A percentile compares a stretch with the other conserved stretches of the same genome.
Conservation (phyloP, 2,329 filamentous ascomycete genomes). For the Ophiostoma ips region DNA sequence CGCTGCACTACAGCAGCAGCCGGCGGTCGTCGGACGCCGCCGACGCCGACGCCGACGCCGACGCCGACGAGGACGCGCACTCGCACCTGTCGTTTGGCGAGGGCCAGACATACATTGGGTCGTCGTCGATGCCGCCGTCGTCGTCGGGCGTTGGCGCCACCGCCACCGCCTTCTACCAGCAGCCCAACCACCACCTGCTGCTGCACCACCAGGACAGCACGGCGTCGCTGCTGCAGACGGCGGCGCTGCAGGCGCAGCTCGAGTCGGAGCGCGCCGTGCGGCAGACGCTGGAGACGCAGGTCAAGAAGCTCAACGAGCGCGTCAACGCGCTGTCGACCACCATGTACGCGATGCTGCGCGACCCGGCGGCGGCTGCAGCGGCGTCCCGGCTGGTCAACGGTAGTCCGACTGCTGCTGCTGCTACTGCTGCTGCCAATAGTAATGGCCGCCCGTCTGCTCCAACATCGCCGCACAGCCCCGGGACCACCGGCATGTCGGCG, state of each 20-base stretch:
- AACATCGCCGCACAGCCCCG: no score
- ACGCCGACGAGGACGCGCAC: conserved; percentile 14
- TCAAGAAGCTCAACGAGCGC: conserved; percentile 37
- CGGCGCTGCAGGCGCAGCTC: conserved; percentile 36
- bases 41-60: conserved; percentile 14
- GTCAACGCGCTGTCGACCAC: conserved; percentile 32
- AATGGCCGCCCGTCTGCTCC: not conserved
- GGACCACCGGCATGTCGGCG: not conserved
- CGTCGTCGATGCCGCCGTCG: conserved; percentile 26
- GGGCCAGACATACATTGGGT: conserved; percentile 28
- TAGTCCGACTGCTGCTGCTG: no score
- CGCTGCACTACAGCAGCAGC: conserved; percentile 23
- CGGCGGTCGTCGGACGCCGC: conserved; percentile 20
- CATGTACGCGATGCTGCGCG: conserved; percentile 24
- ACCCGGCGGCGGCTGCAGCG: conserved; percentile 17
- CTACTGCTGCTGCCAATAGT: no score
- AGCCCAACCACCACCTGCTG: conserved; percentile 21
- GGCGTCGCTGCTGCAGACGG: conserved; percentile 23
- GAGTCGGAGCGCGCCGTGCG: conserved; percentile 43
- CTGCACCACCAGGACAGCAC: conserved; percentile 18
- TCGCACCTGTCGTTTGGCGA: conserved; percentile 33
- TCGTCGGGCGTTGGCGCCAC: conserved; percentile 19
- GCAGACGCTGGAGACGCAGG: conserved; percentile 40
- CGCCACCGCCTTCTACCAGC: not conserved
- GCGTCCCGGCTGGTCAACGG: conserved; percentile 12